Evolutionary conservation across 176 grass and related monocot genomes (phyloP), one percentile per base, ranked within the genome.

Genomic region (Hordeum vulgare): DNA sequence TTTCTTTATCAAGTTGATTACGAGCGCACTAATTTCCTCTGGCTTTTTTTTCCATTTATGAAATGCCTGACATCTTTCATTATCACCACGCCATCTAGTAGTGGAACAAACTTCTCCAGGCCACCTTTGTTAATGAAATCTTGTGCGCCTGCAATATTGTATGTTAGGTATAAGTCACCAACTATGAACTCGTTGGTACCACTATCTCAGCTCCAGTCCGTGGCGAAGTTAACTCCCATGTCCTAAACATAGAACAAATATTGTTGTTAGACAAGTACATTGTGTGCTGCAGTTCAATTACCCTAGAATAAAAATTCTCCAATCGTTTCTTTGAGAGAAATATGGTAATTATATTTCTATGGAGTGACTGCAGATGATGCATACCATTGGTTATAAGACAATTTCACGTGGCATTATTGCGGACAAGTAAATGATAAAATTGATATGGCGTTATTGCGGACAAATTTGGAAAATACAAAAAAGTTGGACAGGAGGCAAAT

Each of bases 31-130:
- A 12, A 93, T 66, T 79, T 93, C 78, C 0, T 81, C 15, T 27
- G 88, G 91, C 12, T 88, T 90, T 33, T 93, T 85, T 59, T 93
- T 12, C n/a, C 88, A 9, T 88, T 85, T 73, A 90, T 90, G 4
- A 93, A 93, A 67, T 93, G 91, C 1, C 88, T 85, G 8, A 82
- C 91, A 59, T 83, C 88, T 81, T 90, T 67, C 73, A 93, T 85
- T 21, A 93, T 79, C 29, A 90, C 67, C n/a, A 93, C 88, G 41
- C 86, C 88, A 33, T 93, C 91, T 0, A 93, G 81, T 37, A 93
- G 39, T 6, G 91, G 91, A 35, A 83, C 88, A 7, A 78, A 90
- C 45, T 86, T 93, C 73, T 90, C 90, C 59, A 93, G 45, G 13
- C 88, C 88, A 24, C 85, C 88, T 71, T 93, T 93, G 65, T 93